These are phyloP conservation scores for Erysimum pusillum DNA, from an alignment of 441 rosid genomes.

Conservation along the genomic window DNA sequence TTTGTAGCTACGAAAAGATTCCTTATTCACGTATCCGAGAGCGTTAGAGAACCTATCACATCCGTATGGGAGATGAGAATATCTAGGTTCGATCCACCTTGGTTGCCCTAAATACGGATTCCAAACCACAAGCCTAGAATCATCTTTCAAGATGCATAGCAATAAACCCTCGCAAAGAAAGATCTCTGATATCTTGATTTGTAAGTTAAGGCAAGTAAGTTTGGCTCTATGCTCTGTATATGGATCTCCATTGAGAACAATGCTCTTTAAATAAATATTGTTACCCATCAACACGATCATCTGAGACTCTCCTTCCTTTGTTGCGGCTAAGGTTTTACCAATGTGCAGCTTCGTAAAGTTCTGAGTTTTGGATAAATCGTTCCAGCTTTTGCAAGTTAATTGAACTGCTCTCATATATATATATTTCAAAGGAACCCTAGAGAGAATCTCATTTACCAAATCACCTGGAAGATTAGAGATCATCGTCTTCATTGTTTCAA, in stretches of 20 bases:
- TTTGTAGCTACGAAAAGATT: conserved; percentile 8
- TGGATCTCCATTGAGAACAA: background rate
- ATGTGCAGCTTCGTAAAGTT: no score
- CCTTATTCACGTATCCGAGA: background rate
- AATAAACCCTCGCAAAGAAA: conserved; percentile 16
- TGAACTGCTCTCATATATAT: no score
- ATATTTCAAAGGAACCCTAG: no score
- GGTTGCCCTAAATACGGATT: conserved; percentile 12
- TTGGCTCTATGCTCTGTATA: background rate
- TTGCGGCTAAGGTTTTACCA: no score
- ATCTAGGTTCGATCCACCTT: conserved; percentile 2
- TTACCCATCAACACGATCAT: conserved; percentile 9
- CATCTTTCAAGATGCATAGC: conserved; percentile 8
- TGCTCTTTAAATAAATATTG: background rate
- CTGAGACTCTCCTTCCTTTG: background rate
- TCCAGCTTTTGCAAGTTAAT: no score
- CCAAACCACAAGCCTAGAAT: conserved; percentile 7
- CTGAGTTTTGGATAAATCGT: no score
- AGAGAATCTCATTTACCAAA: no score
- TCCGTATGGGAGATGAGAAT: background rate
- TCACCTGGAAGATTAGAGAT: no score
- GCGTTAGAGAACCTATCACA: background rate
- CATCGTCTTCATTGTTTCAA: no score
- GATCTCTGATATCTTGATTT: background rate
- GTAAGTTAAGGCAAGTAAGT: background rate